A percentile compares a stretch with the other conserved stretches of the same genome.
phyloP scores from a whole-genome alignment of 192 early-diverging fungal genomes.

The Coemansia asiatica region DNA sequence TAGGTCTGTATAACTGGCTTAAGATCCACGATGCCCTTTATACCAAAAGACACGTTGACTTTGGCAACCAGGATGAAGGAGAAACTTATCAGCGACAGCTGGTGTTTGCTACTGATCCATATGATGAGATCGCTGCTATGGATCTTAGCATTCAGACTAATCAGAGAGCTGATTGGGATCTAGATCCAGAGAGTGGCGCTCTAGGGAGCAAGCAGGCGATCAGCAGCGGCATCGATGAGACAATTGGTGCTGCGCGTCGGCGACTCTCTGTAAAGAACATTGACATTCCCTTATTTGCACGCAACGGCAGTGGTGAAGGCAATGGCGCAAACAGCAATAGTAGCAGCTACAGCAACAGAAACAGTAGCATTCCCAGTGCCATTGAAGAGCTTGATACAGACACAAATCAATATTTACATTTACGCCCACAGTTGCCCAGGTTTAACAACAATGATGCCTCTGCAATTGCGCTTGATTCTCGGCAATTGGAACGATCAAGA shows the following conservation, averaged over 20 bases:
- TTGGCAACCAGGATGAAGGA: slow-evolving; percentile 1
- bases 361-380: slow-evolving; percentile 1
- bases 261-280: not conserved
- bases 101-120: slow-evolving; percentile 31
- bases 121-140: slow-evolving; percentile 22
- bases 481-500: not conserved
- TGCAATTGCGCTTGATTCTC: not conserved
- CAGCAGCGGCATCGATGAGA: not conserved
- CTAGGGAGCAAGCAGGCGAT: not conserved
- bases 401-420: not conserved
- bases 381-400: not conserved
- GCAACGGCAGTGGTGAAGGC: not conserved
- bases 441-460: not conserved
- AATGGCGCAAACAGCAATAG: not conserved
- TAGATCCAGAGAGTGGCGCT: not conserved
- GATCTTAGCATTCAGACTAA: not conserved
- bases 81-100: slow-evolving; percentile 27
- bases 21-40: slow-evolving; percentile 56
- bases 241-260: not conserved
- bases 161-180: not conserved
- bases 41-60: not conserved
- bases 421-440: not conserved
- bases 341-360: not conserved
- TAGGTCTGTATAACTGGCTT: slow-evolving; percentile 72
- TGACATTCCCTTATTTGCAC: not conserved